These are phyloP conservation scores for Mycena sp. DNA, from an alignment of 1,284 basidiomycete genomes.

Conservation along the genomic window DNA sequence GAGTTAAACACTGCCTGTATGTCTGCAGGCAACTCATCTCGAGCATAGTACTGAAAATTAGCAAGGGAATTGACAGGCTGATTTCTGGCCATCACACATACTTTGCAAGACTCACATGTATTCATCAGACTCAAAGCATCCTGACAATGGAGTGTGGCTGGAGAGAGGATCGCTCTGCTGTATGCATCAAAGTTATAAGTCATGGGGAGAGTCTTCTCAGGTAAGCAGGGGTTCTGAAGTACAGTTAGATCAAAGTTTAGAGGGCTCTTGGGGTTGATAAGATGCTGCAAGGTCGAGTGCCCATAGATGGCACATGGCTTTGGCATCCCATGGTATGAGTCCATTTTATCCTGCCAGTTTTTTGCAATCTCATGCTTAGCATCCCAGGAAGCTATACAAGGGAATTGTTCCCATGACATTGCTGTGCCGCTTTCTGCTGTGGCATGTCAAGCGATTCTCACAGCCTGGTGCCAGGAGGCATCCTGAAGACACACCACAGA, in stretches of 20 bases:
- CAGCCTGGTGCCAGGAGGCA: no score
- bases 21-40: not conserved
- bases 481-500: no score
- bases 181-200: not conserved
- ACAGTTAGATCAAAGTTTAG: not conserved
- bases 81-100: no score
- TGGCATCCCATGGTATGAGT: not conserved
- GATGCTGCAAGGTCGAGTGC: not conserved
- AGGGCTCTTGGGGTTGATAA: not conserved
- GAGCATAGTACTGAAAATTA: slow-evolving; percentile 15
- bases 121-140: not conserved
- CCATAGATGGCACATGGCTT: not conserved
- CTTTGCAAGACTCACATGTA: not conserved
- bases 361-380: no score
- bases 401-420: no score
- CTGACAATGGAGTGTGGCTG: not conserved
- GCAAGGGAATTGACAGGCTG: not conserved
- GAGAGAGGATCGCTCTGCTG: not conserved
- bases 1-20: not conserved
- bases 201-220: not conserved
- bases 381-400: no score
- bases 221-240: not conserved
- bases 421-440: no score
- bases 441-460: no score
- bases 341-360: slow-evolving; percentile 8